Base-by-base conservation (phyloP, 2,329 filamentous ascomycete species). In the Trematosphaeria pertusa region DNA sequence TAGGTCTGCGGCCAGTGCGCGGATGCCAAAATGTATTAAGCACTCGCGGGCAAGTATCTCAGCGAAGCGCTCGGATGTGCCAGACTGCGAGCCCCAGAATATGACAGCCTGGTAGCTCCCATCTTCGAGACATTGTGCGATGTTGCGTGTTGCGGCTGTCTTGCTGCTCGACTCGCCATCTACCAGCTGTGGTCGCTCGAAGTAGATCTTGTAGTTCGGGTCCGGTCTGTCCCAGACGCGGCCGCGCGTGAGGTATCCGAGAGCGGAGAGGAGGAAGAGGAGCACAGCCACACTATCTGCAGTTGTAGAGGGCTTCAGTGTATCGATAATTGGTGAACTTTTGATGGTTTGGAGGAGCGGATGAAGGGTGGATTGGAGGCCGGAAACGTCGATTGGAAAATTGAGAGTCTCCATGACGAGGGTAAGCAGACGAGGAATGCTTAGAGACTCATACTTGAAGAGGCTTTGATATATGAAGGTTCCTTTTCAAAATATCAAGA, bases 81-180 rank as follows among this genome's bases (percentile, higher is more conserved):
- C 76, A 3, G 75, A 77, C 49, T 79, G 76, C 2, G 76, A 78
- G n/a, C 75, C 75, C 73, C 73, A 79, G 63, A 79, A 76, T 26
- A 79, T 67, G 17, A 78, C 72, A 14, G 50, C 54, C 31, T 66
- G 40, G 55, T 66, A 50, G 37, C 57, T 15, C 1, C 69, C 65
- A 46, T 78, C 71, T 21, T 70, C 64, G 9, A 78, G 56, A 34
- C 72, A 73, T 45, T 75, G 66, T 0, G 74, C 73, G 47, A 82
- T 75, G 50, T 81, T 73, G 33, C 77, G 71, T 0, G 77, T 79
- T n/a, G 49, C 30, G 21, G 46, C 22, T 10, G 50, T 34, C 9
- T 53, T 51, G 35, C 46, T 50, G 35, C 35, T 56, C 21, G 54
- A 54, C n/a, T 43, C 54, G 24, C 65, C 66, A 39, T 70, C 59